Evolutionary conservation across 2,329 filamentous ascomycete species (phyloP).

Genomic region (Neoscytalidium dimidiatum): DNA sequence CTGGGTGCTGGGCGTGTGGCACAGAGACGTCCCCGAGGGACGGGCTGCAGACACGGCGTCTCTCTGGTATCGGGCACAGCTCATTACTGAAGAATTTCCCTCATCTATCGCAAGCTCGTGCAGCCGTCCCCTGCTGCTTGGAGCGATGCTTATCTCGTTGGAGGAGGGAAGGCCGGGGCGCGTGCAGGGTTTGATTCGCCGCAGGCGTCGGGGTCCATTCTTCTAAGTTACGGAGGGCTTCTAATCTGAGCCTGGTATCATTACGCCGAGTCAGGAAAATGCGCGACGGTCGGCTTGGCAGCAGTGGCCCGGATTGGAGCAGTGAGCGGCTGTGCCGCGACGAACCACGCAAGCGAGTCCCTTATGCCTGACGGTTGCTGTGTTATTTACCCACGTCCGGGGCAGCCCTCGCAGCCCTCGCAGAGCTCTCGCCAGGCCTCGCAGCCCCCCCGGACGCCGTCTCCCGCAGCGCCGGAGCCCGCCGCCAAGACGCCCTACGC

Average conservation of each 20-base stretch:
- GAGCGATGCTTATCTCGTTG: conserved; percentile 14
- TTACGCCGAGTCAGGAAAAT: not conserved
- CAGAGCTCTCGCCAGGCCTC: too few species aligned
- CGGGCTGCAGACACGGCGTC: not conserved
- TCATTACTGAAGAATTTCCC: not conserved
- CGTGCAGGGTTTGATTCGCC: conserved; percentile 7
- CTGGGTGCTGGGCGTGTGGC: not conserved
- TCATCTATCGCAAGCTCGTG: not conserved
- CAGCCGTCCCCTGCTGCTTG: not conserved
- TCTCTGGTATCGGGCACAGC: not conserved
- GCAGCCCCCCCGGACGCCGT: too few species aligned
- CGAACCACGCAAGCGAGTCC: not conserved
- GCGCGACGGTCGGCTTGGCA: not conserved
- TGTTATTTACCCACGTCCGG: not conserved
- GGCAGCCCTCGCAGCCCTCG: not conserved
- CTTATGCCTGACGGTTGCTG: not conserved
- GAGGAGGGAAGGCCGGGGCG: not conserved
- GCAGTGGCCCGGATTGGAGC: too few species aligned
- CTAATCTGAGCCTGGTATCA: not conserved
- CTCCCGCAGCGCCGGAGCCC: not conserved
- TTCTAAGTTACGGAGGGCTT: not conserved
- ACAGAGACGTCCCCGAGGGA: not conserved
- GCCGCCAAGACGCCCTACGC: not conserved
- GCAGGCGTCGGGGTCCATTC: not conserved
- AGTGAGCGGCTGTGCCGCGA: too few species aligned